Evolutionary conservation across 2,329 filamentous ascomycete species (phyloP), one percentile per base, ranked within the genome.

Genomic region (Trichoderma cornu-damae): DNA sequence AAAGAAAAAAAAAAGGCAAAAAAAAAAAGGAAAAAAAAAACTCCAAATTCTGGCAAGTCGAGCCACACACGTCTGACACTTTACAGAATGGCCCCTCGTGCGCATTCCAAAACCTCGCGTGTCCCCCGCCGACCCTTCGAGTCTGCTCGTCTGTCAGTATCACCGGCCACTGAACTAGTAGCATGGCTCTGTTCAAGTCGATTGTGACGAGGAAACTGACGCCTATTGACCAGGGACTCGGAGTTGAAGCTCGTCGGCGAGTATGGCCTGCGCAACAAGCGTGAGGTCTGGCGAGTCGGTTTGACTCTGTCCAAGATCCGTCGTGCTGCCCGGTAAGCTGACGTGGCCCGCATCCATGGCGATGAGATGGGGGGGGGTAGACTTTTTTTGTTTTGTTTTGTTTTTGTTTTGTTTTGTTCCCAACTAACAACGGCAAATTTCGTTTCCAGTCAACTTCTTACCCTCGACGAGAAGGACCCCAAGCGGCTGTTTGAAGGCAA

Each of bases 401-500:
- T n/a, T n/a, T n/a, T n/a, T n/a, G n/a, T n/a, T n/a, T n/a, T n/a
- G n/a, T n/a, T n/a, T n/a, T n/a, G n/a, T n/a, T n/a, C n/a, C n/a
- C n/a, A n/a, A n/a, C n/a, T n/a, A n/a, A n/a, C n/a, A n/a, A n/a
- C 38, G 32, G 20, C 20, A 20, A 30, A 26, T 24, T 12, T 5
- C 9, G 14, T 42, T 44, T 74, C n/a, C n/a, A 96, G 93, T 96
- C 89, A 97, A 85, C 91, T 99, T 75, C 88, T 99, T 77, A 99
- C 94, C 73, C 90, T 99, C 77, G 94, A 99, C 75, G 94, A 99
- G 85, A 99, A 99, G 85, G 94, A 99, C 83, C 94, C 94, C 78
- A 97, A 97, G 88, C 92, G 94, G 82, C 92, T 99, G 69, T 99
- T 99, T 85, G 94, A 99, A 86, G 94, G 94, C 81, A 99, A 99